Percentiles rank a stretch among this genome's conserved stretches.
These are phyloP conservation scores for Tremella mesenterica DNA, from an alignment of 768 basidiomycete species.

Conservation along the genomic window DNA sequence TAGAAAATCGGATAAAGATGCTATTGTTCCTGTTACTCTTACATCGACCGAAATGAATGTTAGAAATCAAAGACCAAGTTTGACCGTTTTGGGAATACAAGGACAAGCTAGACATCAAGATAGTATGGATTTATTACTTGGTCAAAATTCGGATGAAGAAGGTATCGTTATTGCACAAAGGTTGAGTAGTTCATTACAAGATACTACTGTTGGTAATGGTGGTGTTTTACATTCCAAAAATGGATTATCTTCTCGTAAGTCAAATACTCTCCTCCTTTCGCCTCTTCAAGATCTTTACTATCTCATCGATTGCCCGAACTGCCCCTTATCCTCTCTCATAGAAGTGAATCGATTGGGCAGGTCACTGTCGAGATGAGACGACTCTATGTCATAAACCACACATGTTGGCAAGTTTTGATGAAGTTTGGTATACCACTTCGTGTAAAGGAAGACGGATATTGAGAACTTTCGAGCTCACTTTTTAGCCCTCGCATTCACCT, in stretches of 20 bases:
- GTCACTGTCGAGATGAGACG: no score
- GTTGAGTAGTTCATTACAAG: background rate
- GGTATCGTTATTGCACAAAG: slow-evolving; percentile 7
- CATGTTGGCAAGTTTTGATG: no score
- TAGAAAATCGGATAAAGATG: background rate
- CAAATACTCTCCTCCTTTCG: background rate
- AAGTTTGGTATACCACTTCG: no score
- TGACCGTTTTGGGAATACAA: slow-evolving; percentile 8
- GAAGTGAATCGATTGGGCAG: no score
- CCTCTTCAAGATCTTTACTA: no score
- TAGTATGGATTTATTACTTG: slow-evolving; percentile 9
- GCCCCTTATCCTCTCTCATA: no score
- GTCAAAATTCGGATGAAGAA: slow-evolving; percentile 1
- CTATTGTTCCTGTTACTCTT: background rate
- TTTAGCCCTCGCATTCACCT: slow-evolving; percentile 8
- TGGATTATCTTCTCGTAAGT: slow-evolving; percentile 13
- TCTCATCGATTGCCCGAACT: no score
- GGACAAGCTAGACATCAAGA: slow-evolving; percentile 12
- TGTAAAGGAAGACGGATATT: no score
- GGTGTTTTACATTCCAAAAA: background rate
- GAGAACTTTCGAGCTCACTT: background rate
- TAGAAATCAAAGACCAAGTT: background rate
- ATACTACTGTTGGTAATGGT: background rate
- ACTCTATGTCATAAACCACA: no score
- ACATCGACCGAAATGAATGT: background rate